A percentile compares a stretch with the other conserved stretches of the same genome.
Evolutionary conservation across 805 yeast species (phyloP).

Genomic region (Saturnispora diversa): DNA sequence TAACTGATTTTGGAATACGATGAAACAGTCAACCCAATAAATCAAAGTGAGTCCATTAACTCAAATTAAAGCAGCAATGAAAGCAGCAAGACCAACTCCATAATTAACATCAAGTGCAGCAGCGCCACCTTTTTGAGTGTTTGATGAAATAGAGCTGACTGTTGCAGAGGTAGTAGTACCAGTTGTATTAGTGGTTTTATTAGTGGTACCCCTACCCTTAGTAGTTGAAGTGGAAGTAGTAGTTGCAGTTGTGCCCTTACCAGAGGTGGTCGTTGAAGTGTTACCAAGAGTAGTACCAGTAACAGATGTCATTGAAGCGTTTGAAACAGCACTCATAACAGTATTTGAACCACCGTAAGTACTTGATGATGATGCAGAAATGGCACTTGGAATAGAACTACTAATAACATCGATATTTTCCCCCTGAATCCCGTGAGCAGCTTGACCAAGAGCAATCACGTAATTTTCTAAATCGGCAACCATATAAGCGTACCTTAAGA

Average conservation of each 20-base stretch:
- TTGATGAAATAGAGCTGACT: conserved; percentile 8
- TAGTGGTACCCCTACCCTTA: too few relatives aligned
- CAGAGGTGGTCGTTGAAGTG: too few relatives aligned
- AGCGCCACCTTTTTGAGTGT: conserved; percentile 4
- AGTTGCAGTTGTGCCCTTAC: conserved; percentile 1
- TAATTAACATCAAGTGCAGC: conserved; percentile 51
- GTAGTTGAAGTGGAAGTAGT: conserved; percentile 4
- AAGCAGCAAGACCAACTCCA: conserved; percentile 37
- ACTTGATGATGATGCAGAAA: conserved; percentile 36
- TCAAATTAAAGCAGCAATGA: conserved; percentile 7
- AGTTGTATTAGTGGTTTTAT: not conserved
- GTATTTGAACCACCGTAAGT: conserved; percentile 27
- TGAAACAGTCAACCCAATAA: too few relatives aligned
- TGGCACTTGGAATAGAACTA: conserved; percentile 42
- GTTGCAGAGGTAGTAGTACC: not conserved
- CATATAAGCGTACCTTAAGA: conserved; percentile 44
- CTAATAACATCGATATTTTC: conserved; percentile 32
- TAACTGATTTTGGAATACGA: too few relatives aligned
- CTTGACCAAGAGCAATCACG: conserved; percentile 37
- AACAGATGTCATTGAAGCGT: conserved; percentile 9
- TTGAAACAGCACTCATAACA: conserved; percentile 4
- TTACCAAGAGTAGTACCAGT: conserved; percentile 3
- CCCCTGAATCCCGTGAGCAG: conserved; percentile 25
- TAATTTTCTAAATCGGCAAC: conserved; percentile 46
- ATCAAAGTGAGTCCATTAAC: not conserved